A percentile compares a stretch with the other conserved stretches of the same genome.
Evolutionary conservation across 2,329 filamentous ascomycete genomes (phyloP).

Genomic region (Colletotrichum sp.): DNA sequence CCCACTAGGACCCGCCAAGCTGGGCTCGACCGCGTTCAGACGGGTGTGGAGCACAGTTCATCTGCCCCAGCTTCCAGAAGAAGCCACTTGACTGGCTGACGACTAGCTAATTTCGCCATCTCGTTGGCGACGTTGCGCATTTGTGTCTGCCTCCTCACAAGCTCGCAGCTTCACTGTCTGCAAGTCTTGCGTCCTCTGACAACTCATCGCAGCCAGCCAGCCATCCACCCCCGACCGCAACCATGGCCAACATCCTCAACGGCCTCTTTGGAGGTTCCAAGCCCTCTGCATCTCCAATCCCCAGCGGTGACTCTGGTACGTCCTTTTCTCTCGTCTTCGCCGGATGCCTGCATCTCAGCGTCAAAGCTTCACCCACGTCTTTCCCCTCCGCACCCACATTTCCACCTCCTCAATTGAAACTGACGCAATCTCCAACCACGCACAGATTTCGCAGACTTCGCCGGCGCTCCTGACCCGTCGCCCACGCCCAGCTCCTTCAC

Average conservation of each 20-base stretch:
- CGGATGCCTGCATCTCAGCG: not conserved
- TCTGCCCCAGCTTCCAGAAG: constrained; percentile 17
- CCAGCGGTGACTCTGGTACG: constrained; percentile 69
- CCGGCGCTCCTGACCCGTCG: constrained; percentile 73
- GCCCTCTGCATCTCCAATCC: constrained; percentile 55
- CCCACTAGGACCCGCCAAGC: not conserved
- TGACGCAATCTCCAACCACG: constrained; percentile 27
- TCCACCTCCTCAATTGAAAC: constrained; percentile 14
- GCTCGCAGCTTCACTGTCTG: constrained; percentile 21
- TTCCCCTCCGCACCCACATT: constrained; percentile 16
- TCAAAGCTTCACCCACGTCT: constrained; percentile 10
- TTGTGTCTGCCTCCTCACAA: constrained; percentile 11
- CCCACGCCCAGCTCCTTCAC: constrained; percentile 48
- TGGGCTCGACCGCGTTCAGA: constrained; percentile 11
- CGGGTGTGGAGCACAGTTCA: constrained; percentile 5
- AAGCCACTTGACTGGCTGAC: constrained; percentile 17
- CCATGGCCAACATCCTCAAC: constrained; percentile 68
- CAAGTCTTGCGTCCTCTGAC: constrained; percentile 15
- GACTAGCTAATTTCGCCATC: constrained; percentile 18
- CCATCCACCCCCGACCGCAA: constrained; percentile 26
- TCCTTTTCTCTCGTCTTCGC: constrained; percentile 5
- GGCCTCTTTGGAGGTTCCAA: constrained; percentile 73
- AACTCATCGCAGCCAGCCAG: constrained; percentile 24
- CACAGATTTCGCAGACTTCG: constrained; percentile 93
- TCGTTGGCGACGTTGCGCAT: not conserved